Base-by-base conservation (phyloP, 2,329 filamentous ascomycete species). In the Phyllosticta citriasiana region DNA sequence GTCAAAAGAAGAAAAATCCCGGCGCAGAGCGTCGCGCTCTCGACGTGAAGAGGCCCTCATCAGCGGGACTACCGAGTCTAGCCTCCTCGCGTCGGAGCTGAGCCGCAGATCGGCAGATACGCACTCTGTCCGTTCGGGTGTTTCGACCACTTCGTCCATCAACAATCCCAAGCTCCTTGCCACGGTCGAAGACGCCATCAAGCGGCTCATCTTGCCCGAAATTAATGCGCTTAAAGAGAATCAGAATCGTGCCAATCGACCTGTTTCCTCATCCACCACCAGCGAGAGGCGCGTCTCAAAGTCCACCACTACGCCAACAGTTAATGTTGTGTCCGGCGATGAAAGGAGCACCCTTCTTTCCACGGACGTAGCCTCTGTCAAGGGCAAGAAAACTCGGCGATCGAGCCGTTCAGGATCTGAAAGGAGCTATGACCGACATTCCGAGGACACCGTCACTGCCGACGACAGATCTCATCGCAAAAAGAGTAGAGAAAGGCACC, bases 161-260 rank as follows among this genome's bases (percentile, higher is more conserved):
- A 96, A 95, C 75, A 96, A 97, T 69, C 92, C 92, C 0, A 94
- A 91, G 70, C 78, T 97, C 1, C 81, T 97, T 2, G 89, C 94
- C 69, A 94, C 91, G 0, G 92, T 97, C 2, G 92, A 97, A 75
- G 91, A 96, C 75, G 91, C 91, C 14, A 96, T 97, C 69, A 87
- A 91, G 64, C 84, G 91, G 56, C 80, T 96, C 57, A 96, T 97
- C 59, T 77, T 99, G 2, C 94, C 94, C 0, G 93, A 99, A 73
- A 80, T 99, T 53, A 93, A 91, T 67, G 90, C 91, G 9, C 79
- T 99, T 60, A 97, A 96, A 73, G 86, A 92, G 68, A 91, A 96
- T 70, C 85, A 87, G 64, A 87, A 85, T 67, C 84, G 84, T 10
- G 84, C 84, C 60, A 87, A 86, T 62, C 72, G 75, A 59, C 77